Conservation (phyloP, 1,284 basidiomycete species). For the Tremellales sp. region DNA sequence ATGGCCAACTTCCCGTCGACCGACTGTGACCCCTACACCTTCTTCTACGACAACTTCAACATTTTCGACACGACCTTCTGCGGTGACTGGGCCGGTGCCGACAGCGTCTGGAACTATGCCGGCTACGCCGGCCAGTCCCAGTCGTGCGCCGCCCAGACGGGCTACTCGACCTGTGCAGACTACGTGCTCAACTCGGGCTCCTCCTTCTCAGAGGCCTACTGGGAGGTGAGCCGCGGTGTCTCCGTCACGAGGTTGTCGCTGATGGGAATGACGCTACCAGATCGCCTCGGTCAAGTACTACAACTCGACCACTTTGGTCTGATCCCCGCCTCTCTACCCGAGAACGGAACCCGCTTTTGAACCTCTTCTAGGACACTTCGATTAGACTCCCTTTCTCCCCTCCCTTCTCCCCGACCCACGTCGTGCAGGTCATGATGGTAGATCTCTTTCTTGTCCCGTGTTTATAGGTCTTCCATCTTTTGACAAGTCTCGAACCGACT, state of each 20-base stretch:
- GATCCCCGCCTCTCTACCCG: slow-evolving; percentile 8
- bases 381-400: too few relatives aligned
- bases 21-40: slow-evolving; percentile 66
- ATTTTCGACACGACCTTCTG: slow-evolving; percentile 56
- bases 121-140: slow-evolving; percentile 72
- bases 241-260: not conserved
- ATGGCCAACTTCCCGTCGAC: slow-evolving; percentile 68
- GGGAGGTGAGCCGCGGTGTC: slow-evolving; percentile 48
- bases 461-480: too few relatives aligned
- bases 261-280: slow-evolving; percentile 7
- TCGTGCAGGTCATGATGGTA: too few relatives aligned
- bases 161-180: slow-evolving; percentile 68
- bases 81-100: slow-evolving; percentile 77
- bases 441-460: too few relatives aligned
- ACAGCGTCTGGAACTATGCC: slow-evolving; percentile 60
- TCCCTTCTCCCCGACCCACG: too few relatives aligned
- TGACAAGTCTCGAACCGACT: too few relatives aligned
- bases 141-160: slow-evolving; percentile 77
- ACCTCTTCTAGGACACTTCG: too few relatives aligned
- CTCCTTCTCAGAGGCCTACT: slow-evolving; percentile 73
- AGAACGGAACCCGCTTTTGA: too few relatives aligned
- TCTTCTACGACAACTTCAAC: slow-evolving; percentile 68
- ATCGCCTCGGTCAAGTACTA: slow-evolving; percentile 47
- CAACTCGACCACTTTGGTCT: slow-evolving; percentile 41
- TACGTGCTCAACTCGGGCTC: slow-evolving; percentile 68